Evolutionary conservation across 1,284 basidiomycete species (phyloP), one percentile per base, ranked within the genome.

Genomic region (Boletus mariae): DNA sequence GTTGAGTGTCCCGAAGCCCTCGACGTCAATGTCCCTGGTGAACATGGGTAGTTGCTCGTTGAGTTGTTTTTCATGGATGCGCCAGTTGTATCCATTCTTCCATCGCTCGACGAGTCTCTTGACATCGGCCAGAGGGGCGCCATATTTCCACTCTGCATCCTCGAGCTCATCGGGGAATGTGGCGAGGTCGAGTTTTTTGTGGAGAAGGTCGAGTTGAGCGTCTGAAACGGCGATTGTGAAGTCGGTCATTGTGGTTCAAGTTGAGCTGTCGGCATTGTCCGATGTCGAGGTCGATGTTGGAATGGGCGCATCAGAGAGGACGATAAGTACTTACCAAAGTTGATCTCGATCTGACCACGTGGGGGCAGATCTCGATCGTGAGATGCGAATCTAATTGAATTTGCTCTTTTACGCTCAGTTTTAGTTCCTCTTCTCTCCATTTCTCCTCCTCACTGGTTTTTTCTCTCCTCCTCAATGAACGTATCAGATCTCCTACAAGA

Each of bases 401-500:
- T 20, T 20, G 20, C 20, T 20, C 20, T 20, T 20, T 20, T 20
- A 20, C 20, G 20, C 20, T 20, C 20, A 20, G 20, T 20, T 20
- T 20, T 20, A 20, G 20, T 20, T 20, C 20, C 20, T 20, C 20
- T 20, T 20, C 20, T 20, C 20, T 20, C 20, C 20, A 35, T 49
- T 35, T 45, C 51, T 45, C 52, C 20, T 20, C n/a, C 17, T 44
- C 32, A 44, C 54, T 47, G 47, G 49, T 32, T 46, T 41, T 43
- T 52, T 50, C 37, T 26, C n/a, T 26, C 5, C 31, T 32, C 25
- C 40, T 10, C 3, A 2, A 88, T 89, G 87, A 86, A 89, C 71
- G 83, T 89, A 60, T 82, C 82, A 41, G 80, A 76, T 59, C 79
- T 89, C 53, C 73, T 89, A 32, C 83, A 85, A 62, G 84, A 85